phyloP scores from a whole-genome alignment of 1,139 yeast genomes.

The Kluyveromyces sp. region DNA sequence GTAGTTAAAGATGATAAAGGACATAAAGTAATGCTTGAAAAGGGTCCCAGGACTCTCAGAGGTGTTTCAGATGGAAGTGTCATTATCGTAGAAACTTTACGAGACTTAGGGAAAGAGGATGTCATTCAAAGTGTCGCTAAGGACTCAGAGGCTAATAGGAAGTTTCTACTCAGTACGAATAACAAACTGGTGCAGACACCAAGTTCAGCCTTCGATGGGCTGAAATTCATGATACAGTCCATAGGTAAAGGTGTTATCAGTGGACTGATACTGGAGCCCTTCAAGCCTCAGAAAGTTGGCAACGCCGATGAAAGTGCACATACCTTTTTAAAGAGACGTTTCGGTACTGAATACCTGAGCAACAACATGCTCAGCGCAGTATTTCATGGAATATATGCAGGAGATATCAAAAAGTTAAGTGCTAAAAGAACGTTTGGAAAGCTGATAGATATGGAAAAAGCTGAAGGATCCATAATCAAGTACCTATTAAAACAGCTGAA shows the following conservation, averaged over 20 bases:
- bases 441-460: constrained; percentile 50
- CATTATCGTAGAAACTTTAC: constrained; percentile 51
- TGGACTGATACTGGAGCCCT: constrained; percentile 36
- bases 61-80: constrained; percentile 64
- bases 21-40: constrained; percentile 43
- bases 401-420: constrained; percentile 64
- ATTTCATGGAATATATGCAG: constrained; percentile 87
- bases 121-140: constrained; percentile 45
- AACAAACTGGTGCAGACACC: constrained; percentile 43
- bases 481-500: constrained; percentile 27
- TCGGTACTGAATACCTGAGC: constrained; percentile 49
- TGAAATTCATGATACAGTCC: constrained; percentile 41
- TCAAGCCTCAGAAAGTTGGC: constrained; percentile 21
- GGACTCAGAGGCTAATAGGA: constrained; percentile 51
- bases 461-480: constrained; percentile 52
- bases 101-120: constrained; percentile 37
- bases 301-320: constrained; percentile 64
- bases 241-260: constrained; percentile 37
- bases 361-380: constrained; percentile 72
- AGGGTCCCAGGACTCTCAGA: constrained; percentile 70
- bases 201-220: constrained; percentile 36
- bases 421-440: constrained; percentile 49
- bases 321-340: constrained; percentile 59
- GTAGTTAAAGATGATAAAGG: constrained; percentile 21
- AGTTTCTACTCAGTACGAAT: constrained; percentile 44